Evolutionary conservation across 2,329 filamentous ascomycete species (phyloP).

Genomic region (Leptographium radiaticola): DNA sequence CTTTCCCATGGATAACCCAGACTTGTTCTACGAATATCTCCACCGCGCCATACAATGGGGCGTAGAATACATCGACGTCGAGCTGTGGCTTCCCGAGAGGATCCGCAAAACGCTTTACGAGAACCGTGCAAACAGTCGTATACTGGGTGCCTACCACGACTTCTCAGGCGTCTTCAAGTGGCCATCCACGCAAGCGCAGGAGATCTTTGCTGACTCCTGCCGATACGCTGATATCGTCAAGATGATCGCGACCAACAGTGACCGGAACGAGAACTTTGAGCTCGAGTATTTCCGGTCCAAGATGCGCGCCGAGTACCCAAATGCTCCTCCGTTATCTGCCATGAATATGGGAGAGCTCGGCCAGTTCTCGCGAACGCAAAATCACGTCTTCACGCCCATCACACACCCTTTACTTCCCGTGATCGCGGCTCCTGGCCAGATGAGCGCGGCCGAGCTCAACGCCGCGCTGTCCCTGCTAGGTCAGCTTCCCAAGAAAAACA

Average conservation of each 20-base stretch:
- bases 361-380: constrained; percentile 70
- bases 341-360: constrained; percentile 83
- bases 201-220: constrained; percentile 57
- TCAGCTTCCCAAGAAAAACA: constrained; percentile 64
- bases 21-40: constrained; percentile 66
- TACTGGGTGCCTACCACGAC: constrained; percentile 88
- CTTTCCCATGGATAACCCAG: constrained; percentile 71
- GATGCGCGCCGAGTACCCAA: constrained; percentile 54
- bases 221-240: constrained; percentile 77
- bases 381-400: constrained; percentile 78
- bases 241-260: constrained; percentile 76
- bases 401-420: constrained; percentile 74
- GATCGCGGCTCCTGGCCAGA: constrained; percentile 73
- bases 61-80: constrained; percentile 80
- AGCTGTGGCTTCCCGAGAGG: constrained; percentile 71
- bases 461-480: constrained; percentile 65
- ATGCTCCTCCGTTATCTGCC: constrained; percentile 62
- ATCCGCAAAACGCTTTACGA: constrained; percentile 57
- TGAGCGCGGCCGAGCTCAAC: constrained; percentile 79
- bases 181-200: constrained; percentile 59
- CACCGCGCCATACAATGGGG: constrained; percentile 78
- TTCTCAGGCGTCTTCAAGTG: constrained; percentile 76
- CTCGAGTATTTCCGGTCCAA: constrained; percentile 77
- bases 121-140: constrained; percentile 62
- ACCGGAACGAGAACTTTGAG: constrained; percentile 79